phyloP scores from a whole-genome alignment of 192 early-diverging fungal genomes.

The Coemansia guatemalensis region DNA sequence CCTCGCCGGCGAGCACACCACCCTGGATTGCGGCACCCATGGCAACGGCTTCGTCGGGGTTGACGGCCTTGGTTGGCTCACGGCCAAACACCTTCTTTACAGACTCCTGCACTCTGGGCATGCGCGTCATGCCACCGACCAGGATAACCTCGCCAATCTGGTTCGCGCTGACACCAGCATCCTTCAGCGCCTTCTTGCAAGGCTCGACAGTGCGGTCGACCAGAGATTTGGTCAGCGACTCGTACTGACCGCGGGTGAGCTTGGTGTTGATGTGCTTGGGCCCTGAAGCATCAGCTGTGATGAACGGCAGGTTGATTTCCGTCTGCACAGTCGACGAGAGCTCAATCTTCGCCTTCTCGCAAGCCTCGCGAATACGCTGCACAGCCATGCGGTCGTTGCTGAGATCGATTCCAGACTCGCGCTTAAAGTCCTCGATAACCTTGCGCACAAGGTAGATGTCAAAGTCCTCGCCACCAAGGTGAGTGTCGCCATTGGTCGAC shows the following conservation, averaged over 20 bases:
- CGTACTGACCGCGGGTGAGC: slow-evolving; percentile 88
- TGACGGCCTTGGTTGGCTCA: slow-evolving; percentile 93
- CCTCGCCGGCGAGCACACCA: slow-evolving; percentile 94
- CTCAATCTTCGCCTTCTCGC: slow-evolving; percentile 99
- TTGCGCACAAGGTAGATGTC: slow-evolving; percentile 71
- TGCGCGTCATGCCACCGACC: slow-evolving; percentile 98
- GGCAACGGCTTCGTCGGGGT: slow-evolving; percentile 98
- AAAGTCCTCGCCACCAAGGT: slow-evolving; percentile 77
- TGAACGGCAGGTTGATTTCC: slow-evolving; percentile 96
- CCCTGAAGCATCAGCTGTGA: slow-evolving; percentile 76
- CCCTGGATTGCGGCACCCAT: slow-evolving; percentile 98
- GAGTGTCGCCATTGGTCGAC: slow-evolving; percentile 96
- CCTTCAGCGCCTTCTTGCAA: slow-evolving; percentile 95
- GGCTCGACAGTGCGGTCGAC: slow-evolving; percentile 88
- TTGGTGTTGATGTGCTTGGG: slow-evolving; percentile 99
- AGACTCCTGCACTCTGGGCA: slow-evolving; percentile 94
- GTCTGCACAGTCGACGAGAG: slow-evolving; percentile 92
- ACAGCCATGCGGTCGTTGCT: slow-evolving; percentile 90
- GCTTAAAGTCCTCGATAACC: slow-evolving; percentile 89
- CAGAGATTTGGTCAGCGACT: slow-evolving; percentile 75
- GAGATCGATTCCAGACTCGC: slow-evolving; percentile 86
- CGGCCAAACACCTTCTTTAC: slow-evolving; percentile 88
- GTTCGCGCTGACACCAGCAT: slow-evolving; percentile 77
- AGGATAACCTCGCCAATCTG: slow-evolving; percentile 94
- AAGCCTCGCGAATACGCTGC: slow-evolving; percentile 95